phyloP scores from a whole-genome alignment of 164 flowering plant genomes.

The Aristolochia fimbriata region DNA sequence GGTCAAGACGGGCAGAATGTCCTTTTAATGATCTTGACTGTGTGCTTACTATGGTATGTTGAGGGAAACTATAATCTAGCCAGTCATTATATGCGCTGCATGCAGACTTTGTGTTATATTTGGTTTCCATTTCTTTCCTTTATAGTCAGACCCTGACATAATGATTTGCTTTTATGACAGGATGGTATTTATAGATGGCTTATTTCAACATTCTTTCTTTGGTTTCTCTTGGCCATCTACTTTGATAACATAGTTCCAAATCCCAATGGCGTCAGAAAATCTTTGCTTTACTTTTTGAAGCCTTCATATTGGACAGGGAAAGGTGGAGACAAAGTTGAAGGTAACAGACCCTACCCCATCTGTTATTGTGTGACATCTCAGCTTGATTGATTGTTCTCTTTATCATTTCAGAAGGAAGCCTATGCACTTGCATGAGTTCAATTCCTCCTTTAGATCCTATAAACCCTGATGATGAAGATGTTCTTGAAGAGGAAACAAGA shows the following conservation, averaged over 20 bases:
- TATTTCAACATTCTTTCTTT: slow-evolving; percentile 45
- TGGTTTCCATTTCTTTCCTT: not conserved
- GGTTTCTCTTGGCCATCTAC: slow-evolving; percentile 87
- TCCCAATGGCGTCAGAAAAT: slow-evolving; percentile 73
- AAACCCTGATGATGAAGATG: slow-evolving; percentile 82
- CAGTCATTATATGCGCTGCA: not conserved
- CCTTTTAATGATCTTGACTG: slow-evolving; percentile 44
- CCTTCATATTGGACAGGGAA: slow-evolving; percentile 90
- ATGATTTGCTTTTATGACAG: slow-evolving; percentile 32
- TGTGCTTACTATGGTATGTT: slow-evolving; percentile 65
- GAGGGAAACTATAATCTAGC: not conserved
- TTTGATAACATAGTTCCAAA: slow-evolving; percentile 84
- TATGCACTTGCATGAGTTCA: slow-evolving; percentile 61
- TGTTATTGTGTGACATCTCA: not conserved
- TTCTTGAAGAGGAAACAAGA: slow-evolving; percentile 65
- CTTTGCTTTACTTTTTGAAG: slow-evolving; percentile 60
- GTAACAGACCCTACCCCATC: slow-evolving; percentile 23
- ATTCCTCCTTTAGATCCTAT: slow-evolving; percentile 39
- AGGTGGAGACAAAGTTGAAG: slow-evolving; percentile 69
- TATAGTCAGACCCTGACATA: not conserved
- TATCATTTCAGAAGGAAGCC: slow-evolving; percentile 54
- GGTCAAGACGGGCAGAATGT: slow-evolving; percentile 56
- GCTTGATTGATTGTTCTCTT: slow-evolving; percentile 1
- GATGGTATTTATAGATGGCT: slow-evolving; percentile 74
- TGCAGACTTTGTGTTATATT: not conserved